These are phyloP conservation scores for Saccharomyces hybrid DNA, from an alignment of 1,139 yeast species.

Conservation along the genomic window DNA sequence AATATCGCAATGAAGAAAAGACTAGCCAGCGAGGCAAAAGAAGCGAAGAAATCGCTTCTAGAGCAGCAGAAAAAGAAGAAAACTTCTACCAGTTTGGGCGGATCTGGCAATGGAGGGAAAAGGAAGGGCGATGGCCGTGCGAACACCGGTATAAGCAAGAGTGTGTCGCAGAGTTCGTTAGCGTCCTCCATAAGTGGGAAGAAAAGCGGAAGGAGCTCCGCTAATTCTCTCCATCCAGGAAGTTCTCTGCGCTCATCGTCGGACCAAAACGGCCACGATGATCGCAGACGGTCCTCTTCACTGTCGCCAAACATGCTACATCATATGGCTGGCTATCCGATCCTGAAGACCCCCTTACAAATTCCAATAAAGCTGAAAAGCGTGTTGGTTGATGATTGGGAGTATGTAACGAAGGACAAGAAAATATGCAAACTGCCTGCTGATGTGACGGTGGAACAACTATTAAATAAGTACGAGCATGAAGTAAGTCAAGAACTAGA, in stretches of 20 bases:
- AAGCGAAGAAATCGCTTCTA: slow-evolving; percentile 15
- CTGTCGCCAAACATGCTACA: slow-evolving; percentile 4
- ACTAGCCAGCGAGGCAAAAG: slow-evolving; percentile 44
- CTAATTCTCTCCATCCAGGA: not conserved
- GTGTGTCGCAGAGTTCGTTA: not conserved
- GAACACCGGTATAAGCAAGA: not conserved
- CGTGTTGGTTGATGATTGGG: slow-evolving; percentile 88
- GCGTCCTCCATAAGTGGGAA: not conserved
- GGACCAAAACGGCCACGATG: slow-evolving; percentile 1
- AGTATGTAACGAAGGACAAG: slow-evolving; percentile 71
- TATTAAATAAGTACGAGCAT: slow-evolving; percentile 43
- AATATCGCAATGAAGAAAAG: slow-evolving; percentile 59
- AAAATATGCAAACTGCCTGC: slow-evolving; percentile 60
- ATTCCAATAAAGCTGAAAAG: slow-evolving; percentile 65
- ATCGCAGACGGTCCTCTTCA: not conserved
- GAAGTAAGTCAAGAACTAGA: slow-evolving; percentile 18
- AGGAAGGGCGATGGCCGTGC: not conserved
- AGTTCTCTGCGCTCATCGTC: slow-evolving; percentile 1
- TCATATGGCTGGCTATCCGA: slow-evolving; percentile 4
- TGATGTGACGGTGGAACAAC: slow-evolving; percentile 42
- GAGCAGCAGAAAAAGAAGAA: slow-evolving; percentile 16
- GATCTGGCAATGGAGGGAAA: not conserved
- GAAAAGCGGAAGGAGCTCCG: slow-evolving; percentile 3
- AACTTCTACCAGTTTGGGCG: slow-evolving; percentile 5
- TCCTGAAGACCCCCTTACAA: slow-evolving; percentile 45